A percentile compares a stretch with the other conserved stretches of the same genome.
Evolutionary conservation across 352 stramenopile genomes (phyloP).

Genomic region (Pythium volutum): DNA sequence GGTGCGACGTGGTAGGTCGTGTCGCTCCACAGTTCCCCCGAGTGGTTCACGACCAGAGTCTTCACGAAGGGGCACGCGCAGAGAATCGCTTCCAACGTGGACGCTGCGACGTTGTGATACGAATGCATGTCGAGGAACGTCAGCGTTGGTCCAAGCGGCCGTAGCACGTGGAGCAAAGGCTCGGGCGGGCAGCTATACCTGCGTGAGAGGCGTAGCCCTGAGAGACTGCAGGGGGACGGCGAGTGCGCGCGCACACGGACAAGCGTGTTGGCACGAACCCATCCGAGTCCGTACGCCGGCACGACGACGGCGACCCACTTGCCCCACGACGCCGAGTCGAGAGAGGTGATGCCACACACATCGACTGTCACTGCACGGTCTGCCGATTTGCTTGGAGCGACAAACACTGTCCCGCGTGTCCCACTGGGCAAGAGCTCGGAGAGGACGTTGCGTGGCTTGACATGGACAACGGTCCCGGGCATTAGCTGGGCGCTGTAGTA

Average conservation of each 20-base stretch:
- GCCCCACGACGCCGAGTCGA: neutral
- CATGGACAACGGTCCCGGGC: neutral
- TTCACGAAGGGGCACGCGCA: neutral
- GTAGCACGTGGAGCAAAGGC: too few species aligned
- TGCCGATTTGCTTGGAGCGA: too few species aligned
- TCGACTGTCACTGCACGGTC: neutral
- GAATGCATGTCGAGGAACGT: neutral
- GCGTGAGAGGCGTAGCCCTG: neutral
- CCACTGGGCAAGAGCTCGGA: too few species aligned
- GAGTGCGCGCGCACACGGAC: neutral
- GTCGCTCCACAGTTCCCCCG: neutral
- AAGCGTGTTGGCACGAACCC: neutral
- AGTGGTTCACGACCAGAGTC: neutral
- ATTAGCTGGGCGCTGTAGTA: neutral
- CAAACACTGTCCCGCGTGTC: too few species aligned
- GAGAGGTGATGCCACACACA: neutral
- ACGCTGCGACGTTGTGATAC: too few species aligned
- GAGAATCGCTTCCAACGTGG: neutral
- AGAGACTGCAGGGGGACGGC: neutral
- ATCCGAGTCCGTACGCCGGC: constrained; percentile 2
- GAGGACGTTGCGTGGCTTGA: neutral
- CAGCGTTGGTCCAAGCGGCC: too few species aligned
- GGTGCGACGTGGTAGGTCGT: too few species aligned
- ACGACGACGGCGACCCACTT: constrained; percentile 5
- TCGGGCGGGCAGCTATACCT: too few species aligned